These are phyloP conservation scores for Tetrapyrgos nigripes DNA, from an alignment of 1,284 basidiomycete species.

Conservation along the genomic window DNA sequence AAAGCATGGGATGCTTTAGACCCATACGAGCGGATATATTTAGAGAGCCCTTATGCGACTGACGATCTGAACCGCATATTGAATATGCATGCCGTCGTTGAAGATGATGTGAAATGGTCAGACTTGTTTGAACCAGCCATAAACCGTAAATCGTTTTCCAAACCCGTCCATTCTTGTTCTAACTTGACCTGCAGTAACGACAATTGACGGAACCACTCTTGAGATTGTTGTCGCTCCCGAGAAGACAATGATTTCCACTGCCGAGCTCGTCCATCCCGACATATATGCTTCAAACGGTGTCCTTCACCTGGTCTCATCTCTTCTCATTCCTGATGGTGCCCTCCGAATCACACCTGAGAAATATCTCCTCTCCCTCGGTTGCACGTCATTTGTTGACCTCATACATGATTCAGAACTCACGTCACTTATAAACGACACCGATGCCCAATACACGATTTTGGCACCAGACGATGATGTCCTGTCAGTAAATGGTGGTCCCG, in stretches of 20 bases:
- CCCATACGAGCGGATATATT: constrained; percentile 78
- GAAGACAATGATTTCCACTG: constrained; percentile 68
- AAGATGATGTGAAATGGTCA: constrained; percentile 66
- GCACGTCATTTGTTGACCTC: constrained; percentile 89
- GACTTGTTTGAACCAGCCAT: constrained; percentile 60
- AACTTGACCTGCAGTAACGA: constrained; percentile 59
- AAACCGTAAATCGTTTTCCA: constrained; percentile 54
- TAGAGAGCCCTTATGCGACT: constrained; percentile 85
- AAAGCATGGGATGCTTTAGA: constrained; percentile 76
- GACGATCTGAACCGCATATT: constrained; percentile 83
- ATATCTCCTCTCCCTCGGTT: constrained; percentile 88
- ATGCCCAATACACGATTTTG: constrained; percentile 80
- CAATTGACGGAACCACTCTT: constrained; percentile 73
- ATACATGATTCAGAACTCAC: constrained; percentile 85
- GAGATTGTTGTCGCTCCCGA: constrained; percentile 60
- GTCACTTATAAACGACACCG: constrained; percentile 79
- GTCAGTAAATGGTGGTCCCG: constrained; percentile 54
- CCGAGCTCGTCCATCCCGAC: constrained; percentile 73
- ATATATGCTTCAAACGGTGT: constrained; percentile 96
- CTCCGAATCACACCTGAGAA: constrained; percentile 93
- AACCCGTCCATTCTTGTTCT: constrained; percentile 1
- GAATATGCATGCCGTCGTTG: constrained; percentile 74
- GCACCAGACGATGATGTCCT: constrained; percentile 92
- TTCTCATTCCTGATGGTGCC: constrained; percentile 81
- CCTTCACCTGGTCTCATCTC: constrained; percentile 85